These are phyloP conservation scores for Blastobotrys malaysiensis DNA, from an alignment of 1,139 yeast species.

Conservation along the genomic window DNA sequence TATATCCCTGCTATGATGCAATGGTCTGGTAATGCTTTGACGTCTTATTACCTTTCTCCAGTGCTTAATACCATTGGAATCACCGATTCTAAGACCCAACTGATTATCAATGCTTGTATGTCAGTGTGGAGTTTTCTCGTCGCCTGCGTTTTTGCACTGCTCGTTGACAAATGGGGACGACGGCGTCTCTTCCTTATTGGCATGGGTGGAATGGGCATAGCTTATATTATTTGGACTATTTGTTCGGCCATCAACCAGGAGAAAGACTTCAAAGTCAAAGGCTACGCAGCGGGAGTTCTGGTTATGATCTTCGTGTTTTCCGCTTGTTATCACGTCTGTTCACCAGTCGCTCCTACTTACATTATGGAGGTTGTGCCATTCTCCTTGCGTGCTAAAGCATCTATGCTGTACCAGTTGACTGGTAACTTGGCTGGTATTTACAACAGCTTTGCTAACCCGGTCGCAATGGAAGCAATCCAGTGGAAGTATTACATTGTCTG, in stretches of 20 bases:
- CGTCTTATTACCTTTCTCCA: conserved; percentile 18
- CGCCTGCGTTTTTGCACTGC: conserved; percentile 8
- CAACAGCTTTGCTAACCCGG: conserved; percentile 41
- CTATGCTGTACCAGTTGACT: conserved; percentile 48
- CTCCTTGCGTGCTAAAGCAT: conserved; percentile 51
- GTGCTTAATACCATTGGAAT: conserved; percentile 20
- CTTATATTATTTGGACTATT: conserved; percentile 22
- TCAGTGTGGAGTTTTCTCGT: conserved; percentile 11
- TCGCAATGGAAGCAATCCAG: conserved; percentile 42
- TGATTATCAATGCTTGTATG: conserved; percentile 18
- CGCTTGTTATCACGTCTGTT: conserved; percentile 14
- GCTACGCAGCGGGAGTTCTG: conserved; percentile 18
- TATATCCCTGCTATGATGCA: conserved; percentile 23
- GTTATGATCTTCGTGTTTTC: conserved; percentile 18
- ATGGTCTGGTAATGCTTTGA: conserved; percentile 20
- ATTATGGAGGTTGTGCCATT: conserved; percentile 60
- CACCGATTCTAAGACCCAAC: conserved; percentile 15
- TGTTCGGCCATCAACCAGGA: conserved; percentile 24
- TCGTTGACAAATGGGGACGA: conserved; percentile 14
- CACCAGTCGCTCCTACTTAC: conserved; percentile 34
- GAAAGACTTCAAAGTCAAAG: conserved; percentile 16
- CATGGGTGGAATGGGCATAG: conserved; percentile 8
- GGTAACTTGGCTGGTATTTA: conserved; percentile 39
- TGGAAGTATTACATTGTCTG: conserved; percentile 54
- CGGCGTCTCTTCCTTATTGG: conserved; percentile 36